Percentiles rank a stretch among this genome's conserved stretches.
Conservation (phyloP, 768 basidiomycete genomes). For the Psilocybe cyanescens region DNA sequence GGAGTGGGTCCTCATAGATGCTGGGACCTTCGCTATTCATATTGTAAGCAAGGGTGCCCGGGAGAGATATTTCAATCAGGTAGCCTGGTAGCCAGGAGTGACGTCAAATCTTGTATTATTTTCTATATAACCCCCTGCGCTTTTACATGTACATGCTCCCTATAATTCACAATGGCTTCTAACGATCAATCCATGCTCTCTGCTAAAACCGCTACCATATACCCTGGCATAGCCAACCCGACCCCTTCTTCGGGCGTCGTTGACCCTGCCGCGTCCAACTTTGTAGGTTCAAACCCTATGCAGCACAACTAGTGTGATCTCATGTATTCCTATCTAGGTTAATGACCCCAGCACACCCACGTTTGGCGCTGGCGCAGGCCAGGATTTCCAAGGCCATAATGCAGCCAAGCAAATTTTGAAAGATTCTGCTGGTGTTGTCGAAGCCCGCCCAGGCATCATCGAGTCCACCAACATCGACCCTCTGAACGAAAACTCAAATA, state of each 20-base stretch:
- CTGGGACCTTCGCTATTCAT: slow-evolving; percentile 80
- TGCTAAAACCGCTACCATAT: slow-evolving; percentile 36
- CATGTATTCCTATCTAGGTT: slow-evolving; percentile 29
- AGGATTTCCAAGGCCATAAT: slow-evolving; percentile 40
- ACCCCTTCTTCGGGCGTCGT: slow-evolving; percentile 37
- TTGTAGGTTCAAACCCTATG: slow-evolving; percentile 36
- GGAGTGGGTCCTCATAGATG: slow-evolving; percentile 87
- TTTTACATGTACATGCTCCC: not conserved
- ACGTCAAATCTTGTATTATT: slow-evolving; percentile 24
- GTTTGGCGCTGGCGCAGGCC: slow-evolving; percentile 43
- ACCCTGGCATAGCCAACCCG: slow-evolving; percentile 50
- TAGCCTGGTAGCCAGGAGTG: slow-evolving; percentile 28
- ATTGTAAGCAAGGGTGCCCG: slow-evolving; percentile 68
- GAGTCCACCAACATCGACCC: slow-evolving; percentile 58
- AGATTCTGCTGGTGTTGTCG: slow-evolving; percentile 50
- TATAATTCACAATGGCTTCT: slow-evolving; percentile 37
- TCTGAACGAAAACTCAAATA: slow-evolving; percentile 39
- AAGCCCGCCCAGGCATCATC: slow-evolving; percentile 59
- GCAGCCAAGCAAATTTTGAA: slow-evolving; percentile 44
- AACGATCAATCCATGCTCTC: slow-evolving; percentile 25
- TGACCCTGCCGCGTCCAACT: slow-evolving; percentile 43
- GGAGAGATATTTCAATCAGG: slow-evolving; percentile 64
- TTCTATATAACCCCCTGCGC: slow-evolving; percentile 16
- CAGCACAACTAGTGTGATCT: not conserved
- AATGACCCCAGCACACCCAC: slow-evolving; percentile 42